Conservation (phyloP, 352 stramenopile species). For the Phytophthora multivora region DNA sequence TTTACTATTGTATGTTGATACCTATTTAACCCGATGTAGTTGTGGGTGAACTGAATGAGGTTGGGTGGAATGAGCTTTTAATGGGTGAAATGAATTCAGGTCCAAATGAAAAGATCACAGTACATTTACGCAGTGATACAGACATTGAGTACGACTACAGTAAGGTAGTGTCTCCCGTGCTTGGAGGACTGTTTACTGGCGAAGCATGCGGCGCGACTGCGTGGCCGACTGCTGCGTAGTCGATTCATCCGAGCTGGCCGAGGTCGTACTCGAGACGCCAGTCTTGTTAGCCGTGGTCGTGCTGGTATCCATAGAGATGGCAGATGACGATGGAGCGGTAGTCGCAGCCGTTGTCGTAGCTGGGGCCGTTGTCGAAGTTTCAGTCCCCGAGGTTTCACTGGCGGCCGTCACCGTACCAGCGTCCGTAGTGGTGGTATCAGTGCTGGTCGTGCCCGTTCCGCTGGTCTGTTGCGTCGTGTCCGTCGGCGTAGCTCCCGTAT, state of each 20-base stretch:
- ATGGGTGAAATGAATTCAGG: no score
- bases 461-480: slow-evolving; percentile 9
- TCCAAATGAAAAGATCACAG: no score
- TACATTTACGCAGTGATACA: no score
- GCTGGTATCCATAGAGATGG: no score
- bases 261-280: slow-evolving; percentile 11
- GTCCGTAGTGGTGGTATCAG: not conserved
- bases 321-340: not conserved
- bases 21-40: not conserved
- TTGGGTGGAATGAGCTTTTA: not conserved
- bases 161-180: not conserved
- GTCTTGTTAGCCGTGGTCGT: slow-evolving; percentile 18
- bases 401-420: not conserved
- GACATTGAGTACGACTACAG: no score
- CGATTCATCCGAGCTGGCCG: slow-evolving; percentile 9
- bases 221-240: slow-evolving; percentile 25
- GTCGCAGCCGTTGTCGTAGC: slow-evolving; percentile 7
- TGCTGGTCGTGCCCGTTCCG: not conserved
- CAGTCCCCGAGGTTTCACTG: not conserved
- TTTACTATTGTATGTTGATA: no score
- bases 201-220: slow-evolving; percentile 20
- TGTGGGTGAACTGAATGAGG: not conserved
- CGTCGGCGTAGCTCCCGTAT: not conserved
- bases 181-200: slow-evolving; percentile 18
- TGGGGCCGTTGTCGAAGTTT: slow-evolving; percentile 14